Percentiles rank a stretch among this genome's conserved stretches.
These are phyloP conservation scores for Coemansia sp. DNA, from an alignment of 192 early-diverging fungal species.

Conservation along the genomic window DNA sequence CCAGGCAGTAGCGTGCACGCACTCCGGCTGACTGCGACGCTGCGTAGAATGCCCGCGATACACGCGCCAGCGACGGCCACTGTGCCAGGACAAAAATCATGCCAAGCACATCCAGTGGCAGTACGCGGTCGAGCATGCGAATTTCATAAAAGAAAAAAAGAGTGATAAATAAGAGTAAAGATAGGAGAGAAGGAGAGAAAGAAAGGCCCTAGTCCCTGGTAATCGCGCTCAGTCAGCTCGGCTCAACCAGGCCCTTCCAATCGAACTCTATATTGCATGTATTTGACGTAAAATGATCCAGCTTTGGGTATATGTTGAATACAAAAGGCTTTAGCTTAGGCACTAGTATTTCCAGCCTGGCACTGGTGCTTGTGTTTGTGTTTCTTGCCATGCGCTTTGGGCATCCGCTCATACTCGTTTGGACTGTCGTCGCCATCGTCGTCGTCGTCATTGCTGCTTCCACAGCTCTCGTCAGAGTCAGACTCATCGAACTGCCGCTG, in stretches of 20 bases:
- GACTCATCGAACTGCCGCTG: slow-evolving; percentile 57
- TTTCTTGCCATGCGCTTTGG: slow-evolving; percentile 14
- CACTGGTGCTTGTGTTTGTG: slow-evolving; percentile 16
- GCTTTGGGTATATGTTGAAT: not conserved
- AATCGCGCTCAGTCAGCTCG: not conserved
- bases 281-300: not conserved
- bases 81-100: slow-evolving; percentile 54
- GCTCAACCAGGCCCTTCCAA: not conserved
- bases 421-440: slow-evolving; percentile 30
- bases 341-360: not conserved
- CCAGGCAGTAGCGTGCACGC: slow-evolving; percentile 47
- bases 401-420: slow-evolving; percentile 59
- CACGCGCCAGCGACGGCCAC: slow-evolving; percentile 48
- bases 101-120: slow-evolving; percentile 56
- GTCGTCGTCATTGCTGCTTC: slow-evolving; percentile 16
- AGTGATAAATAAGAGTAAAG: not conserved
- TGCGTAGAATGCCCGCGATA: slow-evolving; percentile 38
- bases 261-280: too few species aligned
- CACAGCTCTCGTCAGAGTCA: slow-evolving; percentile 41
- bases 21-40: slow-evolving; percentile 43
- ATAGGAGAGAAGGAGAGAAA: not conserved
- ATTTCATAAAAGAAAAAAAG: not conserved
- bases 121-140: slow-evolving; percentile 22
- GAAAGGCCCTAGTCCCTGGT: too few species aligned
- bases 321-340: not conserved